phyloP scores from a whole-genome alignment of 768 basidiomycete genomes.

The Termitomyces eurrhizus region DNA sequence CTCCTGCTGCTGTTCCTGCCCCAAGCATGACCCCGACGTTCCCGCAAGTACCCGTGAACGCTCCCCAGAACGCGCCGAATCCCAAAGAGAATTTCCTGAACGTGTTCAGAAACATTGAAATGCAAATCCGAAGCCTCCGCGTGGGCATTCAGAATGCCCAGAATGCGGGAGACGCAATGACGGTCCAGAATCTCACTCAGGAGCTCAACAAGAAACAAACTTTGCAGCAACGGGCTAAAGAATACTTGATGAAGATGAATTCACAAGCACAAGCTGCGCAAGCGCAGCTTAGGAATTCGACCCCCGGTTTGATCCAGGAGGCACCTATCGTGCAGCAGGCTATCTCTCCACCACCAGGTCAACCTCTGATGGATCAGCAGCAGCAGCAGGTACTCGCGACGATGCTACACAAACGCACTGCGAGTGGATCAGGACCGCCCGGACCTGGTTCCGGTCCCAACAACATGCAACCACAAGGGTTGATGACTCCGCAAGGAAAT shows the following conservation, averaged over 20 bases:
- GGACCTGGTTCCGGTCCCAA: constrained; percentile 9
- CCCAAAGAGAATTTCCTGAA: neutral
- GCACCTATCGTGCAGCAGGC: neutral
- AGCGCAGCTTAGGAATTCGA: constrained; percentile 4
- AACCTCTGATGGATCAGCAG: constrained; percentile 21
- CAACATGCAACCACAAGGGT: constrained; percentile 4
- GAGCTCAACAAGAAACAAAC: constrained; percentile 12
- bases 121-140: constrained; percentile 7
- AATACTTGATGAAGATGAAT: neutral
- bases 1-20: neutral
- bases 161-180: constrained; percentile 4
- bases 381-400: constrained; percentile 23
- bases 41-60: neutral
- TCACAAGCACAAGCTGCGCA: constrained; percentile 6
- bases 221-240: constrained; percentile 10
- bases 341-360: neutral
- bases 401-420: constrained; percentile 17
- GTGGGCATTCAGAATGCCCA: constrained; percentile 8
- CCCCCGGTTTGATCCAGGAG: neutral
- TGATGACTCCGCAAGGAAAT: constrained; percentile 8
- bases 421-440: constrained; percentile 5
- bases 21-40: constrained; percentile 3
- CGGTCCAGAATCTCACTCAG: constrained; percentile 9
- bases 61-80: neutral
- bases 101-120: neutral